A percentile compares a stretch with the other conserved stretches of the same genome.
Evolutionary conservation across 176 grass and related monocot genomes (phyloP).

Genomic region (Tuctoria greenei): DNA sequence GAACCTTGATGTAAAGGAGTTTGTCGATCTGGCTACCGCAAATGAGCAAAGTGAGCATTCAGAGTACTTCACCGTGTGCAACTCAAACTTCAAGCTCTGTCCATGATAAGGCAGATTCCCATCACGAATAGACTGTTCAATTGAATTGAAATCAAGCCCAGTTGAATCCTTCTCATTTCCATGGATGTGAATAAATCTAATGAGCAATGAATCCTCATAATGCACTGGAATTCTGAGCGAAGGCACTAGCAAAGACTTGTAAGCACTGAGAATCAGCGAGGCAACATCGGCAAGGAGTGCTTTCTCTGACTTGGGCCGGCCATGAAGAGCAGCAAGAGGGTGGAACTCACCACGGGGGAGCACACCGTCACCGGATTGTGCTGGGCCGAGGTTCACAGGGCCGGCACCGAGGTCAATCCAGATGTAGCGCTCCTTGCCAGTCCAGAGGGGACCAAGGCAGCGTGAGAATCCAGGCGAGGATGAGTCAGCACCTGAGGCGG

Average conservation of each 20-base stretch:
- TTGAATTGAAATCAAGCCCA: constrained; percentile 67
- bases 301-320: constrained; percentile 34
- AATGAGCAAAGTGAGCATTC: constrained; percentile 80
- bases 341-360: too few relatives aligned
- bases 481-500: constrained; percentile 34
- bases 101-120: constrained; percentile 51
- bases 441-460: constrained; percentile 78
- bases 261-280: constrained; percentile 70
- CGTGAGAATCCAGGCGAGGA: constrained; percentile 59
- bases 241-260: constrained; percentile 67
- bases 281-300: constrained; percentile 60
- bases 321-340: too few relatives aligned
- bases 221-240: constrained; percentile 85
- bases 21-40: constrained; percentile 54
- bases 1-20: constrained; percentile 77
- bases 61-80: constrained; percentile 50
- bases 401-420: constrained; percentile 89
- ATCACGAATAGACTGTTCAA: constrained; percentile 65
- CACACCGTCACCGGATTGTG: too few relatives aligned
- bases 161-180: constrained; percentile 53
- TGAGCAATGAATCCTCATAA: constrained; percentile 67
- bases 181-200: constrained; percentile 81
- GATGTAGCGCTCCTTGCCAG: constrained; percentile 83
- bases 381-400: constrained; percentile 76
- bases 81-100: constrained; percentile 61